Percentiles rank a stretch among this genome's conserved stretches.
Evolutionary conservation across 1,284 basidiomycete species (phyloP).

Genomic region (Pseudozyma hubeiensis): DNA sequence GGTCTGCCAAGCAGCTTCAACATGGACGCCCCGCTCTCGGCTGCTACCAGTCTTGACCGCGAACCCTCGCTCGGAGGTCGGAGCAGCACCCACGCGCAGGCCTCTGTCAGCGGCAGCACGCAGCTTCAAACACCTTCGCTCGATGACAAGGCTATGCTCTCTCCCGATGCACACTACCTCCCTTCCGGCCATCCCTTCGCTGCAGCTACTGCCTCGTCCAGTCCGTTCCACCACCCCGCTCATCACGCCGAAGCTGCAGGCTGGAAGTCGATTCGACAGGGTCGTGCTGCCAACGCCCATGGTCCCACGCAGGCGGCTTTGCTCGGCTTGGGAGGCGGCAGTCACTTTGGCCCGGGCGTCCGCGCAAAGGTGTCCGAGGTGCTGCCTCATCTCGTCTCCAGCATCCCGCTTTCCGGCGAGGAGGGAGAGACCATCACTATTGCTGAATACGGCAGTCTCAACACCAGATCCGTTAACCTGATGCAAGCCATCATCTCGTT

Average conservation of each 20-base stretch:
- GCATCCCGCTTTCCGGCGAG: conserved; percentile 53
- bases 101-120: conserved; percentile 48
- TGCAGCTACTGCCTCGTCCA: conserved; percentile 25
- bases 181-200: conserved; percentile 37
- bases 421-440: conserved; percentile 61
- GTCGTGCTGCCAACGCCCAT: conserved; percentile 19
- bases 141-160: conserved; percentile 49
- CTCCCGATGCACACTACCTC: conserved; percentile 41
- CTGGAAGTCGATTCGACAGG: conserved; percentile 36
- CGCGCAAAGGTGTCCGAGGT: conserved; percentile 63
- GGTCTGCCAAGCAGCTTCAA: conserved; percentile 31
- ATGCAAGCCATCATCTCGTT: conserved; percentile 65
- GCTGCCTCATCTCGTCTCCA: conserved; percentile 53
- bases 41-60: conserved; percentile 30
- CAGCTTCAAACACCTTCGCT: conserved; percentile 52
- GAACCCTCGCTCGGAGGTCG: conserved; percentile 37
- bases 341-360: conserved; percentile 67
- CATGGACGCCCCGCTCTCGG: conserved; percentile 36
- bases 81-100: conserved; percentile 38
- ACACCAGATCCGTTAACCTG: conserved; percentile 65
- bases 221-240: conserved; percentile 23
- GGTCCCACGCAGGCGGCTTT: conserved; percentile 44
- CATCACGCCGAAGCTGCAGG: conserved; percentile 26
- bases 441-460: conserved; percentile 69
- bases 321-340: conserved; percentile 53